Evolutionary conservation across 1,139 yeast species (phyloP), one percentile per base, ranked within the genome.

Genomic region (Nakaseomyces uthaithaninus): DNA sequence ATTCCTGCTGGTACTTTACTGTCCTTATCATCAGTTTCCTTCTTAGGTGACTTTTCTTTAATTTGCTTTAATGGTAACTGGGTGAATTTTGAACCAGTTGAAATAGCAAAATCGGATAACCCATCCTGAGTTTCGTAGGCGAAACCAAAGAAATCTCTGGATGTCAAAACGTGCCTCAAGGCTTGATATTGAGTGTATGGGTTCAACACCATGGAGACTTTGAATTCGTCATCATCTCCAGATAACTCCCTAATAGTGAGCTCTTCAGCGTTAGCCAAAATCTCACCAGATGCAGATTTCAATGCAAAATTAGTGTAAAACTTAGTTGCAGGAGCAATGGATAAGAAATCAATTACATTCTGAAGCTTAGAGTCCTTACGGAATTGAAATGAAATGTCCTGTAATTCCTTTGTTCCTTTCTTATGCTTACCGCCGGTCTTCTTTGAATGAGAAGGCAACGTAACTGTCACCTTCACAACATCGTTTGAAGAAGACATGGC

Each of bases 121-220:
- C 50, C 55, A 41, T 60, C 64, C 2, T 46, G 51, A 15, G 55
- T 44, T 40, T 58, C 64, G 19, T 55, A 44, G 10, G 54, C 46
- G 41, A 60, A 58, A 2, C 65, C 65, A 35, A 59, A 41, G 34
- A 54, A 52, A 34, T 56, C 62, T 39, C 68, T 59, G 36, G 55
- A 46, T 19, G 54, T 49, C 16, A 56, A 38, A 6, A 58, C 45
- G 43, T 60, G 63, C 27, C 49, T 54, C 26, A 66, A 49, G 3
- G 53, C 59, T 26, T 56, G 59, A 37, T 56, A 54, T 14, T 53
- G 43, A 12, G 50, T 55, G 39, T 58, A 59, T 8, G 62, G 60
- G 36, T 47, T 53, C 36, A 54, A 42, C 31, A 47, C 49, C 12
- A 54, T 42, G 12, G 48, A 45, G 8, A 59, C 34, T 15, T 51